Base-by-base conservation (phyloP, 139 green algal species). In the Micromonas commoda region DNA sequence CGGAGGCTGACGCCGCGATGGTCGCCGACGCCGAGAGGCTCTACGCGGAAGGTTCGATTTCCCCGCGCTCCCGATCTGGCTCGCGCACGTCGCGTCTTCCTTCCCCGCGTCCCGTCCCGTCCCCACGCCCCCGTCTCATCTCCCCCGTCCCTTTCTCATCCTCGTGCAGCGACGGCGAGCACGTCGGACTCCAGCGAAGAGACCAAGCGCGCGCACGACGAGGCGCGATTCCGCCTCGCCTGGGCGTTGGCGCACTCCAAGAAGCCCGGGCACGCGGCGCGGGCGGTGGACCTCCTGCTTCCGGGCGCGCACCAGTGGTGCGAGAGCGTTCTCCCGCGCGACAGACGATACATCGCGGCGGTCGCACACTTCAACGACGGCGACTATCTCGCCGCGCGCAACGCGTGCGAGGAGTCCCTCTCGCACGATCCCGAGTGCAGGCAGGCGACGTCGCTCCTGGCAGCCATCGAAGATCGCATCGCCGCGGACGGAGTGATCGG, bases 231-330 rank as follows among this genome's bases (percentile, higher is more conserved):
- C 33, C 31, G 23, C 21, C 19, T 63, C 34, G 37, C 9, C 19
- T 75, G 68, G 68, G 37, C 68, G 37, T 34, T 75, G 19, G 37
- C 68, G 68, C 68, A 75, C 68, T 34, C 23, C 34, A 63, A n/a
- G 21, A 1, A 26, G 1, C 37, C 24, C 1, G 23, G 29, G 29
- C 68, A 75, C 29, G 31, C 29, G 26, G 34, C 19, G 6, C 68
- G 38, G 3, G 68, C 68, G 68, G 23, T 63, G 9, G 23, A 75
- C 23, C 52, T 75, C n/a, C 61, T 75, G 37, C 1, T 28, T n/a
- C 32, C 52, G 32, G 13, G 37, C 29, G 28, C 66, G 32, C 28
- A 53, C 2, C 37, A 75, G 0, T 75, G 31, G 21, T 35, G 38
- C 37, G 68, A 75, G 1, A 24, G 6, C 23, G 24, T 63, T 35